A percentile compares a stretch with the other conserved stretches of the same genome.
Conservation (phyloP, 768 basidiomycete genomes). For the Candolleomyces eurysporus region DNA sequence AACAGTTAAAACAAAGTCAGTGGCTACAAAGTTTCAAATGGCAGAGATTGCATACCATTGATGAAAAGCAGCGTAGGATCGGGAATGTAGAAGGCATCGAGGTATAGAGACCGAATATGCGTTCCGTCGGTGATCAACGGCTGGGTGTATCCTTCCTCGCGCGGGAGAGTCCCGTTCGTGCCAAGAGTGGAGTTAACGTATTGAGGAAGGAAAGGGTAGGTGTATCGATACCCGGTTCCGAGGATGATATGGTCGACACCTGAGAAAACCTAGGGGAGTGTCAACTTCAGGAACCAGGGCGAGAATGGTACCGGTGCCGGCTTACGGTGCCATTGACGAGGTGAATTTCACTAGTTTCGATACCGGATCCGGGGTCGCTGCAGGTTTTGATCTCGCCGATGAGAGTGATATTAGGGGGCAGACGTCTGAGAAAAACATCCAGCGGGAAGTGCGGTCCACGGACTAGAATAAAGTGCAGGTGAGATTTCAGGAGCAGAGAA, state of each 20-base stretch:
- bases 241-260: conserved; percentile 37
- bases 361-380: conserved; percentile 17
- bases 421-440: conserved; percentile 17
- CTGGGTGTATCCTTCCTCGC: conserved; percentile 15
- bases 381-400: conserved; percentile 41
- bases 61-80: conserved; percentile 43
- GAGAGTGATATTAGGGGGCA: conserved; percentile 33
- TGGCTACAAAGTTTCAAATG: not conserved
- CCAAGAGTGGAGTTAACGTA: conserved; percentile 30
- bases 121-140: conserved; percentile 41
- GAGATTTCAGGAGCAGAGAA: not conserved
- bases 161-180: conserved; percentile 18
- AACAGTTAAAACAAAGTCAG: not conserved
- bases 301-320: not conserved
- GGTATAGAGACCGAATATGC: conserved; percentile 37
- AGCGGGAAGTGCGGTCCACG: conserved; percentile 8
- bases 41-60: conserved; percentile 22
- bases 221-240: conserved; percentile 43
- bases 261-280: conserved; percentile 22
- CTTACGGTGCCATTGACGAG: conserved; percentile 37
- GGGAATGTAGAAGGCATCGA: conserved; percentile 42
- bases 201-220: conserved; percentile 42
- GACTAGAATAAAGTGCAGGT: not conserved
- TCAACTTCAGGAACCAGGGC: too few species aligned
- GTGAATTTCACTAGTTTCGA: conserved; percentile 28